Evolutionary conservation across 2,329 filamentous ascomycete species (phyloP), one percentile per base, ranked within the genome.

Genomic region (Monosporascus sp.): DNA sequence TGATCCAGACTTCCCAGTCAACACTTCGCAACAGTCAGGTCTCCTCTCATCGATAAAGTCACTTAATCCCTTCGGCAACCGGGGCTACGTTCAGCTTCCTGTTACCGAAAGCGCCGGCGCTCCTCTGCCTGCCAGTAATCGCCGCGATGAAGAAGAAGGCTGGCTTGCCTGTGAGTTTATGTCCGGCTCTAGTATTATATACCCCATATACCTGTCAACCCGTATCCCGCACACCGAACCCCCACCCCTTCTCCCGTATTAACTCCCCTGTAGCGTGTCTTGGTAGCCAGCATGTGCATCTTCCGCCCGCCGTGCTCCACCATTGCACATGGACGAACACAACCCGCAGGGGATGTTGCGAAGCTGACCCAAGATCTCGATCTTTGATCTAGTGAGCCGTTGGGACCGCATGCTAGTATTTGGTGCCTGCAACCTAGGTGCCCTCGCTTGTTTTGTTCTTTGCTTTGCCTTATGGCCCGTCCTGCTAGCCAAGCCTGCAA

Each of bases 361-460:
- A 62, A 55, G 63, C 65, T 71, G 61, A 68, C 61, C 59, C 58
- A 57, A 58, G 56, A 63, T 65, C 61, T 65, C 58, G 60, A 68
- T 65, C 50, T 57, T 52, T 28, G 58, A 53, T 64, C 55, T 63
- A 97, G 94, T 99, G 77, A 96, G 91, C 76, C 85, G 93, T 75
- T 97, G 93, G 94, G 94, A 99, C 75, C 89, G 93, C 54, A 77
- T 97, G 68, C 80, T 99, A 70, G 83, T 97, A 65, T 99, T 99
- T 73, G 87, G 83, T 60, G 91, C 87, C 67, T 95, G 93, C 77
- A 96, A 96, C 73, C 73, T 96, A 63, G 91, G 88, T 57, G 91
- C 94, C 59, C 79, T 91, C 60, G 90, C 89, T 62, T 93, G 95
- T 78, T 97, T 99, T 78, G 84, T 95, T 70, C 85, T 96, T 65